Evolutionary conservation across 1,139 yeast species (phyloP), one percentile per base, ranked within the genome.

Genomic region (Hyphopichia pseudoburtonii): DNA sequence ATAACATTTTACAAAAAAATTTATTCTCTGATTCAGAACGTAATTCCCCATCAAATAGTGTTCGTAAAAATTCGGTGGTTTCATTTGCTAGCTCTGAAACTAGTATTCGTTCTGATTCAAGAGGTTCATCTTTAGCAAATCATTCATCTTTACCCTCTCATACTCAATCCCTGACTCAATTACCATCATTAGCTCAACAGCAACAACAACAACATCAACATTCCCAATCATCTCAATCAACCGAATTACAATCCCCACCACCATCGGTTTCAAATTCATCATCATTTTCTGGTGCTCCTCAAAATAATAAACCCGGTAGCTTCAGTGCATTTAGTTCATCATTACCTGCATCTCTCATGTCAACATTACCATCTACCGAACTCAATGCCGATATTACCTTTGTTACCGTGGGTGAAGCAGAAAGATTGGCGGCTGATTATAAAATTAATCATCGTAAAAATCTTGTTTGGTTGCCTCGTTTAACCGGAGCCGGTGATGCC

Each of bases 401-500:
- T 4, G 38, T 50, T 6, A 63, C 57, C 23, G 60, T 64, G 23
- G 66, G 62, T 4, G 68, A 60, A 28, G 76, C 78, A 1, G 76
- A 69, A 39, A 52, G 49, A 25, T 45, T 65, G 37, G 62, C 62
- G 5, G 57, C 57, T 11, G 60, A 57, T n/a, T 71, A 62, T 37
- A 53, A 59, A 18, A 42, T 50, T n/a, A 46, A 48, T 10, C 44
- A 62, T 36, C 61, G 62, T 19, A 54, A 48, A 41, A 54, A 56
- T 11, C 60, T 66, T 2, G 49, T 62, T 1, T 71, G 76, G 89
- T 57, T 80, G 1, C 84, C 88, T 0, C 70, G 74, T 36, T 62
- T 73, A n/a, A 73, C 84, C 2, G 62, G 68, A 8, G 72, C 68
- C 36, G 84, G 81, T n/a, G 74, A 74, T 37, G 58, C 81, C 18